A percentile compares a stretch with the other conserved stretches of the same genome.
These are phyloP conservation scores for Diaporthe destruens DNA, from an alignment of 2,329 filamentous ascomycete genomes.

Conservation along the genomic window DNA sequence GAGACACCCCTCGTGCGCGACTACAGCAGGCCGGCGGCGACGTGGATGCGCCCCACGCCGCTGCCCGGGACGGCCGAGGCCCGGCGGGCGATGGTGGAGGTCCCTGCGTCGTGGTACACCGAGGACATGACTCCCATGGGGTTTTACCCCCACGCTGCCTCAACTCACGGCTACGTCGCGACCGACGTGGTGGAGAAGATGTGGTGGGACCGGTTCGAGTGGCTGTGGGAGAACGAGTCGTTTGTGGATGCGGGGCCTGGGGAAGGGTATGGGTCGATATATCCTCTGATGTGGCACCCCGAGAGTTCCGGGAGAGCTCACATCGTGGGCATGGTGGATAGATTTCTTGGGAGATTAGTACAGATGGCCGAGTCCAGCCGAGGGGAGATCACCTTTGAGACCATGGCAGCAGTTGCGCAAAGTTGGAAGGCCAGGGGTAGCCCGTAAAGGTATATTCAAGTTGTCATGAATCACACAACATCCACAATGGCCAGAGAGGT, in stretches of 20 bases:
- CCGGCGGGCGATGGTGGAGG: slow-evolving; percentile 54
- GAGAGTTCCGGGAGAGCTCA: slow-evolving; percentile 72
- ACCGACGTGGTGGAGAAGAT: slow-evolving; percentile 68
- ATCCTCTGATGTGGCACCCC: slow-evolving; percentile 67
- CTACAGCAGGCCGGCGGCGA: slow-evolving; percentile 52
- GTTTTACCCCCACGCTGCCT: slow-evolving; percentile 59
- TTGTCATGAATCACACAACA: neutral
- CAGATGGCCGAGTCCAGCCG: slow-evolving; percentile 2
- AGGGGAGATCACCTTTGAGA: slow-evolving; percentile 11
- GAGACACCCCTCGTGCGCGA: slow-evolving; percentile 54
- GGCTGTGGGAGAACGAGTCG: slow-evolving; percentile 59
- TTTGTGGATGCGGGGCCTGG: slow-evolving; percentile 49
- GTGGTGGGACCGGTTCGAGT: slow-evolving; percentile 72
- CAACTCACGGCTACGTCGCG: slow-evolving; percentile 70
- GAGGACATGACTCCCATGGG: slow-evolving; percentile 64
- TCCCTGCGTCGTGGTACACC: slow-evolving; percentile 63
- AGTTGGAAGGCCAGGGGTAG: slow-evolving; percentile 8
- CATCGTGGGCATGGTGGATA: slow-evolving; percentile 63
- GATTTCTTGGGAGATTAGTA: slow-evolving; percentile 63
- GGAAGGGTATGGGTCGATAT: slow-evolving; percentile 45
- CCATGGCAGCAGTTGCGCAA: slow-evolving; percentile 10
- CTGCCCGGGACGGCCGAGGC: slow-evolving; percentile 41
- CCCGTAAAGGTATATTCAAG: neutral
- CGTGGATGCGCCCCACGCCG: slow-evolving; percentile 60
- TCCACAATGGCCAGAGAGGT: neutral